Evolutionary conservation across 139 green algal species (phyloP).

Genomic region (Mychonastes homosphaera): DNA sequence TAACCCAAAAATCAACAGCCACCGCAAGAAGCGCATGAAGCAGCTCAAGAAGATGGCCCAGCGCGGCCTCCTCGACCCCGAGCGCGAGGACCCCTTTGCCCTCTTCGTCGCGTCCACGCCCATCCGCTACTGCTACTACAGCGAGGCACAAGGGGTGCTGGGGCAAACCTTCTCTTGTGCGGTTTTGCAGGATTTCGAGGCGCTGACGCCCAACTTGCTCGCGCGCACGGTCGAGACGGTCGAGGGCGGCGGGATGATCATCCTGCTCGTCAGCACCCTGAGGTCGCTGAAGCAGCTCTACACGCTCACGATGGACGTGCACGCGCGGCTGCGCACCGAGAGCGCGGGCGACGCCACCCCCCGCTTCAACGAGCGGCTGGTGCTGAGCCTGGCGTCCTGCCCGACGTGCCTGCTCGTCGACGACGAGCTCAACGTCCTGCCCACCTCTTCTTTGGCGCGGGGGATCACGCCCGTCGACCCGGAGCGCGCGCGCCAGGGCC

Average conservation of each 20-base stretch:
- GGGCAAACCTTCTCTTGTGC: constrained; percentile 77
- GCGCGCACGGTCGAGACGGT: constrained; percentile 96
- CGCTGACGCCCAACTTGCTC: constrained; percentile 94
- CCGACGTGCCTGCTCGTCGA: constrained; percentile 86
- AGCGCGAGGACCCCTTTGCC: constrained; percentile 96
- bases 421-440: constrained; percentile 98
- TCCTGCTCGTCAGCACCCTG: constrained; percentile 84
- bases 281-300: constrained; percentile 86
- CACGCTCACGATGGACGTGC: constrained; percentile 94
- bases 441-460: constrained; percentile 36
- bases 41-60: constrained; percentile 95
- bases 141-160: constrained; percentile 93
- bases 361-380: constrained; percentile 96
- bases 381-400: constrained; percentile 81
- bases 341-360: constrained; percentile 30
- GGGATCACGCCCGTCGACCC: constrained; percentile 48
- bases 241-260: constrained; percentile 88
- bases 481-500: constrained; percentile 36
- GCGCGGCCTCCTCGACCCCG: constrained; percentile 80
- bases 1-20: constrained; percentile 44
- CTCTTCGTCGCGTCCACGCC: constrained; percentile 92
- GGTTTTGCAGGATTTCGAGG: constrained; percentile 90
- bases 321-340: constrained; percentile 84
- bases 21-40: constrained; percentile 90
- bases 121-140: constrained; percentile 98